A percentile compares a stretch with the other conserved stretches of the same genome.
Conservation (phyloP, 2,329 filamentous ascomycete species). For the Aspergillus felis region DNA sequence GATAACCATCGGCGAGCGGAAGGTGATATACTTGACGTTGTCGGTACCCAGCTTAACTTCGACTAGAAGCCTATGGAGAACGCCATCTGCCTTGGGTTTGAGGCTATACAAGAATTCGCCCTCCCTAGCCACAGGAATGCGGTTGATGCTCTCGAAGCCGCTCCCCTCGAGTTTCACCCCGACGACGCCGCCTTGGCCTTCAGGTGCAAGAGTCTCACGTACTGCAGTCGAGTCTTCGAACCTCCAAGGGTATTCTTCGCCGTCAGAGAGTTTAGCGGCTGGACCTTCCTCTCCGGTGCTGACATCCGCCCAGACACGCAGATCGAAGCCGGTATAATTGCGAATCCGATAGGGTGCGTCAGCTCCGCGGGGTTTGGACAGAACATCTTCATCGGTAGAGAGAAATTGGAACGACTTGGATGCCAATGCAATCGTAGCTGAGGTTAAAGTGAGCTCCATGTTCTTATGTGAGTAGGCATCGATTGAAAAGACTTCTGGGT, state of each 20-base stretch:
- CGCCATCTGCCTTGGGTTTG: slow-evolving; percentile 77
- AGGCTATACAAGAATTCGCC: slow-evolving; percentile 88
- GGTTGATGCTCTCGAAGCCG: slow-evolving; percentile 85
- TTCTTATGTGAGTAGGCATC: slow-evolving; percentile 85
- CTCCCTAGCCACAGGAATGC: slow-evolving; percentile 87
- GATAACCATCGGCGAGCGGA: slow-evolving; percentile 83
- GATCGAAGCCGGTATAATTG: slow-evolving; percentile 92
- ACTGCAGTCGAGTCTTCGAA: slow-evolving; percentile 97
- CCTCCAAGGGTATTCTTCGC: slow-evolving; percentile 88
- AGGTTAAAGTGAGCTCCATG: slow-evolving; percentile 88
- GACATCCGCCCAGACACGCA: slow-evolving; percentile 76
- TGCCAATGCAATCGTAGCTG: slow-evolving; percentile 85
- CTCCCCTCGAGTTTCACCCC: slow-evolving; percentile 84
- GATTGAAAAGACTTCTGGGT: slow-evolving; percentile 72
- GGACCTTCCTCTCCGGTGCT: slow-evolving; percentile 62
- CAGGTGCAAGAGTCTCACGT: slow-evolving; percentile 84
- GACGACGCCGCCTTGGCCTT: slow-evolving; percentile 74
- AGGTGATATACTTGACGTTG: slow-evolving; percentile 97
- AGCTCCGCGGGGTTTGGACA: slow-evolving; percentile 85
- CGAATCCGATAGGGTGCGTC: slow-evolving; percentile 91
- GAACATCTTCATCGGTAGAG: slow-evolving; percentile 79
- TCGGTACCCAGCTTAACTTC: slow-evolving; percentile 88
- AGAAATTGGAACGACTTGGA: slow-evolving; percentile 93
- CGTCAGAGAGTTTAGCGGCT: slow-evolving; percentile 77
- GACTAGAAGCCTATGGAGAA: slow-evolving; percentile 85